Percentiles rank a stretch among this genome's conserved stretches.
These are phyloP conservation scores for Hypoxylon sp. DNA, from an alignment of 2,329 filamentous ascomycete species.

Conservation along the genomic window DNA sequence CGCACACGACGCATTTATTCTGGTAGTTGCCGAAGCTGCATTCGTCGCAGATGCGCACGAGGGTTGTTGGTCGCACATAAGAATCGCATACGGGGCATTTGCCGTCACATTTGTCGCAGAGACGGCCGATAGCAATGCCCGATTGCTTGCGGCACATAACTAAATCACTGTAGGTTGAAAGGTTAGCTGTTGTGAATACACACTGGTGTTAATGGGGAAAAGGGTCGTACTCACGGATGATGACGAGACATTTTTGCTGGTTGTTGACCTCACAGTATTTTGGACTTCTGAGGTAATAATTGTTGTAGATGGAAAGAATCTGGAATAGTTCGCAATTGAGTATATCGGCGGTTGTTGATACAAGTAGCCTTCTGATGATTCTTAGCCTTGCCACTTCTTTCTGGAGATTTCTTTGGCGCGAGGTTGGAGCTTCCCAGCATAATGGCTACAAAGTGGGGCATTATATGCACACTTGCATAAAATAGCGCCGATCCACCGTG, in stretches of 20 bases:
- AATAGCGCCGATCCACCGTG: slow-evolving; percentile 3
- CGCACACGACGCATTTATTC: slow-evolving; percentile 99
- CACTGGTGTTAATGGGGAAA: slow-evolving; percentile 41
- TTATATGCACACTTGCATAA: slow-evolving; percentile 35
- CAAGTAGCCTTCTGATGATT: slow-evolving; percentile 51
- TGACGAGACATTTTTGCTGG: slow-evolving; percentile 52
- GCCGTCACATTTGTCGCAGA: slow-evolving; percentile 99
- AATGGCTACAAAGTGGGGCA: slow-evolving; percentile 11
- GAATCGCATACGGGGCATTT: slow-evolving; percentile 99
- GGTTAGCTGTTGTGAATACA: slow-evolving; percentile 50
- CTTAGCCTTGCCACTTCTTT: slow-evolving; percentile 62
- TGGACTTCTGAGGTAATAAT: background rate
- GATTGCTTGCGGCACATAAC: slow-evolving; percentile 99
- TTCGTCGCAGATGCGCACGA: slow-evolving; percentile 98
- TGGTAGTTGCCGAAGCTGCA: slow-evolving; percentile 99
- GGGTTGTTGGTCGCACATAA: slow-evolving; percentile 96
- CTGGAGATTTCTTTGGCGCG: slow-evolving; percentile 44
- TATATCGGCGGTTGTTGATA: slow-evolving; percentile 35
- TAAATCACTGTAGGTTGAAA: slow-evolving; percentile 77
- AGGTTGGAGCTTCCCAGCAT: slow-evolving; percentile 36
- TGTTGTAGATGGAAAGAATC: slow-evolving; percentile 17
- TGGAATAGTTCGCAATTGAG: slow-evolving; percentile 8
- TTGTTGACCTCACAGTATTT: background rate
- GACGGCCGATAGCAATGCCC: slow-evolving; percentile 96
- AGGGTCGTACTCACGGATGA: slow-evolving; percentile 56